Percentiles rank a stretch among this genome's conserved stretches.
phyloP scores from a whole-genome alignment of 345 rosid species.

The Limnanthes douglasii region DNA sequence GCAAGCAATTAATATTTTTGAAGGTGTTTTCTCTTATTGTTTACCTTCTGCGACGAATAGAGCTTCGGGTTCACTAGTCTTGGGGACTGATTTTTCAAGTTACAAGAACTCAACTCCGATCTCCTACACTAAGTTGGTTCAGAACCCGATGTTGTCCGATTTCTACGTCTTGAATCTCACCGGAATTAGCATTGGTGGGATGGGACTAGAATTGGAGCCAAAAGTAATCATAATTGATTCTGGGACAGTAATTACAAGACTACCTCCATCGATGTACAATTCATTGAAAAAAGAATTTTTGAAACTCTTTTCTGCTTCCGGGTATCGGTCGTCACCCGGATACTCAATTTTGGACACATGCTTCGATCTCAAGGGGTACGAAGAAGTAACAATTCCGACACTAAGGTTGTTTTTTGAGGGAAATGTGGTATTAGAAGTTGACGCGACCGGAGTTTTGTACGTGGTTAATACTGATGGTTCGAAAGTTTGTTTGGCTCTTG shows the following conservation, averaged over 20 bases:
- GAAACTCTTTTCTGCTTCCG: slow-evolving; percentile 44
- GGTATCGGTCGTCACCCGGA: slow-evolving; percentile 52
- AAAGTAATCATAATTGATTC: slow-evolving; percentile 58
- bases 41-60: slow-evolving; percentile 46
- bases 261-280: slow-evolving; percentile 67
- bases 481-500: slow-evolving; percentile 73
- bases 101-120: slow-evolving; percentile 51
- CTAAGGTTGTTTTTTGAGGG: slow-evolving; percentile 46
- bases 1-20: slow-evolving; percentile 35
- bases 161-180: slow-evolving; percentile 81
- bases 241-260: slow-evolving; percentile 70
- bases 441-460: slow-evolving; percentile 60
- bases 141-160: slow-evolving; percentile 39
- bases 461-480: slow-evolving; percentile 60
- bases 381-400: slow-evolving; percentile 51
- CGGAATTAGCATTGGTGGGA: slow-evolving; percentile 46
- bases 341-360: slow-evolving; percentile 77
- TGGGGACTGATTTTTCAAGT: slow-evolving; percentile 42
- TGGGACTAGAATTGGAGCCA: slow-evolving; percentile 19
- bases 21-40: slow-evolving; percentile 81
- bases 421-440: slow-evolving; percentile 37
- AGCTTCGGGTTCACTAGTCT: slow-evolving; percentile 57
- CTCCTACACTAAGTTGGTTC: slow-evolving; percentile 45
- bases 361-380: slow-evolving; percentile 59
- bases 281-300: slow-evolving; percentile 52